Percentiles rank a stretch among this genome's conserved stretches.
phyloP scores from a whole-genome alignment of 768 basidiomycete species.

The Boletus rex-veris region DNA sequence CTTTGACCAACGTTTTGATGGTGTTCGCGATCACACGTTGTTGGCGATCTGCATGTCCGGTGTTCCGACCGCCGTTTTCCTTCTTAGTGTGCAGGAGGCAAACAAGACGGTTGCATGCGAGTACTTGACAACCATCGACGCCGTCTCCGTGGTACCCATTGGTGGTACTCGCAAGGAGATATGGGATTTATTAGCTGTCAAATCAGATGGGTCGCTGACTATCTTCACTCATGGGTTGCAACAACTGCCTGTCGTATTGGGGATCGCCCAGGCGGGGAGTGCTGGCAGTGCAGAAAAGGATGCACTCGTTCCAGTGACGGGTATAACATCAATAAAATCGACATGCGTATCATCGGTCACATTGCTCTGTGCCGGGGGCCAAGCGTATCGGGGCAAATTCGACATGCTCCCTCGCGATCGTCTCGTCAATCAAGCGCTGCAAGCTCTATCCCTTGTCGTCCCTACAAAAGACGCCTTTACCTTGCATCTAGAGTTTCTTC shows the following conservation, averaged over 20 bases:
- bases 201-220: constrained; percentile 48
- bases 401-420: constrained; percentile 53
- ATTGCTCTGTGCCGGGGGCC: constrained; percentile 51
- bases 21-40: constrained; percentile 46
- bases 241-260: constrained; percentile 39
- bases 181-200: constrained; percentile 67
- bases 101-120: constrained; percentile 41
- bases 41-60: constrained; percentile 55
- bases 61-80: constrained; percentile 44
- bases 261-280: constrained; percentile 10
- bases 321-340: constrained; percentile 45
- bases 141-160: constrained; percentile 54
- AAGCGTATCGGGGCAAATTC: constrained; percentile 44
- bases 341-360: constrained; percentile 50
- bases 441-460: constrained; percentile 59
- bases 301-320: constrained; percentile 17
- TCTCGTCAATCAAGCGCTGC: constrained; percentile 57
- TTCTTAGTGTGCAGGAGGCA: constrained; percentile 41
- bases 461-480: constrained; percentile 53
- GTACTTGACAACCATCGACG: constrained; percentile 39
- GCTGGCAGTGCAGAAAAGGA: neutral
- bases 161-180: constrained; percentile 59
- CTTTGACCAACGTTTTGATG: constrained; percentile 66
- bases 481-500: constrained; percentile 54
- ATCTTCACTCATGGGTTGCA: constrained; percentile 61